phyloP scores from a whole-genome alignment of 2,329 filamentous ascomycete genomes.

The Sphaerulina musiva region DNA sequence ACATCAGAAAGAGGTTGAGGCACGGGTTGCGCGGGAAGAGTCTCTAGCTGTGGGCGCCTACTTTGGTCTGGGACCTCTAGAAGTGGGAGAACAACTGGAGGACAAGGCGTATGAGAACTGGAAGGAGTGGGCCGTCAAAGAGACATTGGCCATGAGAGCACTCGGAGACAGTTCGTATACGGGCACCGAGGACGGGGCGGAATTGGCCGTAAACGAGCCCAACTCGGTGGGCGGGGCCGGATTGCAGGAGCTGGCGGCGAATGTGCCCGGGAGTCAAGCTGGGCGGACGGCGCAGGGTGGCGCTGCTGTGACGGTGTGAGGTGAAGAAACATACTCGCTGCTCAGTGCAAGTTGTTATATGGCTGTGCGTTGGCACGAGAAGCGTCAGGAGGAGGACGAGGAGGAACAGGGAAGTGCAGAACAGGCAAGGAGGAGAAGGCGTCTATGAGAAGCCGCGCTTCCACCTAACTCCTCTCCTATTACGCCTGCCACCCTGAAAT shows the following conservation, averaged over 20 bases:
- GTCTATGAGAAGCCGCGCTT: too few species aligned
- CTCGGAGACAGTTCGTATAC: constrained; percentile 42
- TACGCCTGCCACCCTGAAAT: too few species aligned
- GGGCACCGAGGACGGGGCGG: constrained; percentile 31
- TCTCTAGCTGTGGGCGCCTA: constrained; percentile 77
- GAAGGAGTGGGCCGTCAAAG: constrained; percentile 67
- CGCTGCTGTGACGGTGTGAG: constrained; percentile 34
- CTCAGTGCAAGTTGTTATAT: too few species aligned
- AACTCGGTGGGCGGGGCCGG: constrained; percentile 31
- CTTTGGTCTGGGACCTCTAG: constrained; percentile 70
- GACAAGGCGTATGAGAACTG: constrained; percentile 73
- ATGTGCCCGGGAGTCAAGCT: constrained; percentile 29
- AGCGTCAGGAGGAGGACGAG: too few species aligned
- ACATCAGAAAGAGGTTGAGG: constrained; percentile 73
- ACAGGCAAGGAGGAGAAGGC: too few species aligned
- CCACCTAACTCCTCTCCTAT: too few species aligned
- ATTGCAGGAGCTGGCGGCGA: constrained; percentile 33
- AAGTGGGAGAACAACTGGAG: constrained; percentile 77
- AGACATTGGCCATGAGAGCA: constrained; percentile 46
- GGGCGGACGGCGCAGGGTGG: constrained; percentile 37
- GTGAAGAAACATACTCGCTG: too few species aligned
- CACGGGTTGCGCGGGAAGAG: constrained; percentile 79
- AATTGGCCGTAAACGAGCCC: constrained; percentile 29
- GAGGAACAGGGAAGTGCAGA: too few species aligned
- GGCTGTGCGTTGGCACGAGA: too few species aligned